A percentile compares a stretch with the other conserved stretches of the same genome.
Evolutionary conservation across 2,329 filamentous ascomycete genomes (phyloP).

Genomic region (Teratosphaeria pseudoeucalypti): DNA sequence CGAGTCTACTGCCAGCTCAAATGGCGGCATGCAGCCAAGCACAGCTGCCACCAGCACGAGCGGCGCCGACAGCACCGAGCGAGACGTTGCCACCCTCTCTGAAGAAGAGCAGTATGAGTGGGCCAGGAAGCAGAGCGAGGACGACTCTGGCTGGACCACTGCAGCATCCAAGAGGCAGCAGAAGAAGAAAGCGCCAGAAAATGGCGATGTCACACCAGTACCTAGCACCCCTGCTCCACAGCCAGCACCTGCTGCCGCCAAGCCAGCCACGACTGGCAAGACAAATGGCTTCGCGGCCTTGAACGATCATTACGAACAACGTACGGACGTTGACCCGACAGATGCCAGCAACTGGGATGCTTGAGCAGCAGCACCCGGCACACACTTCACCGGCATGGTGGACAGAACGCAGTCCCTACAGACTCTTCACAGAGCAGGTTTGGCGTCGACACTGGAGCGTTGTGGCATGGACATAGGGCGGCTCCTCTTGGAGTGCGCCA

Average conservation of each 20-base stretch:
- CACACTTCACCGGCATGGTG: neutral
- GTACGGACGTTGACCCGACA: constrained; percentile 12
- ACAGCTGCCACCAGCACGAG: constrained; percentile 29
- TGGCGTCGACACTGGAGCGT: no score
- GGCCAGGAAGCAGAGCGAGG: constrained; percentile 35
- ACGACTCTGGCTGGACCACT: constrained; percentile 50
- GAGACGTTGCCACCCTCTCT: constrained; percentile 40
- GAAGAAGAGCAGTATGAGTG: constrained; percentile 53
- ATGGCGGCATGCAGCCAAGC: constrained; percentile 24
- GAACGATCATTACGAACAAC: constrained; percentile 12
- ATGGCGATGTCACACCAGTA: constrained; percentile 1
- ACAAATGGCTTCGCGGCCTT: constrained; percentile 15
- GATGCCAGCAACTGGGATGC: constrained; percentile 18
- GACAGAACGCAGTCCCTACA: neutral
- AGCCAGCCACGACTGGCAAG: constrained; percentile 11
- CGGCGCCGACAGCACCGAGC: constrained; percentile 16
- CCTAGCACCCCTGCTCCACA: constrained; percentile 5
- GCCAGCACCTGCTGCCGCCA: constrained; percentile 4
- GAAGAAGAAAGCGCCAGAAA: constrained; percentile 33
- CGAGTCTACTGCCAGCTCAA: constrained; percentile 31
- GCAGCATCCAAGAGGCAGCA: constrained; percentile 46
- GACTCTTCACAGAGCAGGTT: neutral
- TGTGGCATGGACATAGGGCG: neutral
- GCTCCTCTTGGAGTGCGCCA: neutral
- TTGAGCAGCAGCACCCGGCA: constrained; percentile 1